phyloP scores from a whole-genome alignment of 2,329 filamentous ascomycete species.

The Aspergillus terreus region DNA sequence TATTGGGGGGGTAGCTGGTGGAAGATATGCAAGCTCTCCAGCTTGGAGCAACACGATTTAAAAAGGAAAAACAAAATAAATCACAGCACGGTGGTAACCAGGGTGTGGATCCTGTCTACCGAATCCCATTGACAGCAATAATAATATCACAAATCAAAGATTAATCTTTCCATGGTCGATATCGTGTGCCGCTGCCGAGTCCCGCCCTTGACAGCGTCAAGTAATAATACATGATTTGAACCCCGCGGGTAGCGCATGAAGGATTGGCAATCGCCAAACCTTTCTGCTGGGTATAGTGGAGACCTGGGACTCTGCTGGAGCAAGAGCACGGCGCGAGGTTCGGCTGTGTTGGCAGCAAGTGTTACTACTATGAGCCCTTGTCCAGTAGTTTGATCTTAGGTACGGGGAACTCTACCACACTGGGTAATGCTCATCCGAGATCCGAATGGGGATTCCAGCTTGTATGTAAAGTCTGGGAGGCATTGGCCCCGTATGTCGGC shows the following conservation, averaged over 20 bases:
- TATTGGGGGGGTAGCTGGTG: background rate
- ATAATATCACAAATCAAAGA: constrained; percentile 4
- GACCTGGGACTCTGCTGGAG: constrained; percentile 1
- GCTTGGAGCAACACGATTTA: constrained; percentile 12
- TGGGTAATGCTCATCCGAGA: no score
- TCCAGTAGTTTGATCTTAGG: background rate
- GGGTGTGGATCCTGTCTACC: constrained; percentile 10
- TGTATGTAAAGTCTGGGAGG: no score
- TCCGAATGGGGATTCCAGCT: no score
- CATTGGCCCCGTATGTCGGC: no score
- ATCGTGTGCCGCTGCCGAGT: constrained; percentile 2
- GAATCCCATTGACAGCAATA: constrained; percentile 13
- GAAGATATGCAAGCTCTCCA: background rate
- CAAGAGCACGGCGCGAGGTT: background rate
- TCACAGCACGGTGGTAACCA: constrained; percentile 4
- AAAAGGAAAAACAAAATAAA: constrained; percentile 9
- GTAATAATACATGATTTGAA: constrained; percentile 6
- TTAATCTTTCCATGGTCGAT: background rate
- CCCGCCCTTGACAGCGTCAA: constrained; percentile 1
- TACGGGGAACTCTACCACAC: no score
- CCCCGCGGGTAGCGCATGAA: constrained; percentile 6
- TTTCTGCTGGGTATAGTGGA: constrained; percentile 5
- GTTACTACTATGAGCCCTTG: background rate
- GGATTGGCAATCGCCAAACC: constrained; percentile 4
- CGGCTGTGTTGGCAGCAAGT: constrained; percentile 2